Conservation (phyloP, 2,329 filamentous ascomycete species). For the Epichloe baconii region DNA sequence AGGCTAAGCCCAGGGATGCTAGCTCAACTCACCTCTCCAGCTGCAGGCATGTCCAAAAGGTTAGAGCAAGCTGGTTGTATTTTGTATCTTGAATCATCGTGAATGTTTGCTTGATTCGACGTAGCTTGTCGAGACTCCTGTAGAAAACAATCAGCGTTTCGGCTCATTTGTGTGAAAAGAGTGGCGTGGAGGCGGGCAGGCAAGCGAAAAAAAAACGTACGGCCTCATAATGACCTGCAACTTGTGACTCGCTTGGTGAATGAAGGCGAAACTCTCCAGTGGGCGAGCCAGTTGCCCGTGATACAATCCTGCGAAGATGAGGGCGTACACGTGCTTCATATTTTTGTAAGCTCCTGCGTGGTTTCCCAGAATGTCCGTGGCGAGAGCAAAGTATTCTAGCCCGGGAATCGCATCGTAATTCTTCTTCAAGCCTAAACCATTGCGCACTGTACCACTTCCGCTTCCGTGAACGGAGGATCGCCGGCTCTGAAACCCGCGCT, state of each 20-base stretch:
- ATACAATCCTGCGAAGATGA: constrained; percentile 76
- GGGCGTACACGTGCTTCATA: constrained; percentile 72
- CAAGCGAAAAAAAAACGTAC: constrained; percentile 29
- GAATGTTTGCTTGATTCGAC: constrained; percentile 24
- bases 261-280: constrained; percentile 64
- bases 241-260: constrained; percentile 41
- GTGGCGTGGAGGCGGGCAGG: constrained; percentile 1
- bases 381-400: constrained; percentile 77
- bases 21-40: constrained; percentile 58
- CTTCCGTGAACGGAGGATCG: constrained; percentile 37
- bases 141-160: background rate
- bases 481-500: constrained; percentile 31
- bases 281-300: constrained; percentile 78
- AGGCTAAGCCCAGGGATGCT: too few relatives aligned
- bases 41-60: constrained; percentile 90
- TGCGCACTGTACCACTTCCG: constrained; percentile 10
- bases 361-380: constrained; percentile 74
- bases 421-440: constrained; percentile 22
- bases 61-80: constrained; percentile 54
- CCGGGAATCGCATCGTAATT: constrained; percentile 84
- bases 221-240: constrained; percentile 64
- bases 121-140: constrained; percentile 37
- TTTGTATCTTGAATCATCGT: constrained; percentile 28
- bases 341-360: constrained; percentile 67
- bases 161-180: background rate